phyloP scores from a whole-genome alignment of 1,284 basidiomycete species.

The Garcileccinum viscosum region DNA sequence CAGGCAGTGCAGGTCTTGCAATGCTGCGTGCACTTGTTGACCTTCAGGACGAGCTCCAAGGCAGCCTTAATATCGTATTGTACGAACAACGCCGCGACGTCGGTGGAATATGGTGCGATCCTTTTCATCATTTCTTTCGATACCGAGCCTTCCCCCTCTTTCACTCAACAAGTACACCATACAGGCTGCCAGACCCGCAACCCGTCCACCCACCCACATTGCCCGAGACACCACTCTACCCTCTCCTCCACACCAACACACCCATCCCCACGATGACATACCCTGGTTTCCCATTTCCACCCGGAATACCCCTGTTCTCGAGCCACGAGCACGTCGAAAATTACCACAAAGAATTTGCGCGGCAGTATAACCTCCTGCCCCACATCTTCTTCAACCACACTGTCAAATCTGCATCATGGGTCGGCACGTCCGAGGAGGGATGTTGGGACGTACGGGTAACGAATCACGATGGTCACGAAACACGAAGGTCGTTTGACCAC shows the following conservation, averaged over 20 bases:
- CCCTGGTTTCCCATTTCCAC: conserved; percentile 57
- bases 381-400: conserved; percentile 52
- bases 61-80: conserved; percentile 53
- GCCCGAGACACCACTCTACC: conserved; percentile 62
- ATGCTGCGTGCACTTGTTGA: conserved; percentile 57
- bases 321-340: conserved; percentile 51
- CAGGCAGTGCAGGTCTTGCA: conserved; percentile 60
- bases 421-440: conserved; percentile 46
- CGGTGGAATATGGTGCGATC: conserved; percentile 55
- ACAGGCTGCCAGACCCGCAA: conserved; percentile 51
- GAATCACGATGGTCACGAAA: conserved; percentile 22
- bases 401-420: conserved; percentile 52
- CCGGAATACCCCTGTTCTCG: conserved; percentile 56
- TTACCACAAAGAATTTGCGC: conserved; percentile 54
- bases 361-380: conserved; percentile 44
- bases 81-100: conserved; percentile 58
- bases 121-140: neutral
- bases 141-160: neutral
- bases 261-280: conserved; percentile 61
- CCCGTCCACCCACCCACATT: conserved; percentile 49
- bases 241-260: conserved; percentile 59
- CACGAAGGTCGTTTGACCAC: conserved; percentile 50
- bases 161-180: neutral
- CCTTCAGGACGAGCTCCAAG: conserved; percentile 46
- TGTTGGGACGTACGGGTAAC: conserved; percentile 50